Conservation (phyloP, 768 basidiomycete genomes). For the Tulasnella sp. region DNA sequence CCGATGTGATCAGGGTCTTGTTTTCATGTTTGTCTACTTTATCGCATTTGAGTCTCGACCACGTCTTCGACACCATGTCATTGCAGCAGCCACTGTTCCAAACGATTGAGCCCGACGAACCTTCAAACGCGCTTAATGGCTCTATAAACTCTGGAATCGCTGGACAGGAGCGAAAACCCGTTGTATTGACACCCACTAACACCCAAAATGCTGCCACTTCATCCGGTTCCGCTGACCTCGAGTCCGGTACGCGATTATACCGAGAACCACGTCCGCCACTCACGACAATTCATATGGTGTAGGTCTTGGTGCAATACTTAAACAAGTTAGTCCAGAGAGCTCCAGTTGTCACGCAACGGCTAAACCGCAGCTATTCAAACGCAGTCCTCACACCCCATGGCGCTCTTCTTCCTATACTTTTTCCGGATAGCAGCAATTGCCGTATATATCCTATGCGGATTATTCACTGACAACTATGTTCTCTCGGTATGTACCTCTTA, state of each 20-base stretch:
- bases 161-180: conserved; percentile 27
- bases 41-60: too few relatives aligned
- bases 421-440: conserved; percentile 81
- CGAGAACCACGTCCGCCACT: background rate
- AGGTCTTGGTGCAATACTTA: conserved; percentile 66
- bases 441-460: conserved; percentile 88
- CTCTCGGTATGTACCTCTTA: conserved; percentile 52
- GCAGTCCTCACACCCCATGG: conserved; percentile 37
- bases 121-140: conserved; percentile 23
- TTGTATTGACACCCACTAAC: conserved; percentile 47
- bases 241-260: conserved; percentile 56
- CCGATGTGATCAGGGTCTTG: too few relatives aligned
- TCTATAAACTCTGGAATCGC: background rate
- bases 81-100: conserved; percentile 15
- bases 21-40: too few relatives aligned
- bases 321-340: conserved; percentile 40
- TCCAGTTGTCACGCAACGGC: conserved; percentile 49
- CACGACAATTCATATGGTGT: conserved; percentile 12
- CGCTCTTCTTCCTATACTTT: conserved; percentile 77
- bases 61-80: too few relatives aligned
- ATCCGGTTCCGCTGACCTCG: conserved; percentile 39
- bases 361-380: background rate
- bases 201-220: conserved; percentile 38
- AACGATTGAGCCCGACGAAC: conserved; percentile 79
- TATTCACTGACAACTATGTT: conserved; percentile 83